Percentiles rank a stretch among this genome's conserved stretches.
These are phyloP conservation scores for Botrytis fabae DNA, from an alignment of 2,329 filamentous ascomycete genomes.

Conservation along the genomic window DNA sequence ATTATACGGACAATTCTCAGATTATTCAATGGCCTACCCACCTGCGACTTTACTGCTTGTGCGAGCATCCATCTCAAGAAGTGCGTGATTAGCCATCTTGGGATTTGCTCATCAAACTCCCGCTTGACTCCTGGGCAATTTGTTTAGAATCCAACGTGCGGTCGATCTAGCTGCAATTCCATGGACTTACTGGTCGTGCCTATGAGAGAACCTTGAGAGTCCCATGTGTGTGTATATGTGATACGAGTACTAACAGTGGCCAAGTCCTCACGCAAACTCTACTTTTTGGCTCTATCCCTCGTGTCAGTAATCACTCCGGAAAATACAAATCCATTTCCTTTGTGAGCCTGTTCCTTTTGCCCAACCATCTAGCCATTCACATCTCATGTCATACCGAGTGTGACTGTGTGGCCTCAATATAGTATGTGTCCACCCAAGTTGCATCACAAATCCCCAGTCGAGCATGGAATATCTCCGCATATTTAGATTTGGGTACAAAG, in stretches of 20 bases:
- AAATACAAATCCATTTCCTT: background rate
- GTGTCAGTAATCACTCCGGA: background rate
- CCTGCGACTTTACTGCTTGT: background rate
- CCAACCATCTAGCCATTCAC: slow-evolving; percentile 3
- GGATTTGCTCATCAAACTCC: background rate
- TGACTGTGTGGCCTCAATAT: slow-evolving; percentile 8
- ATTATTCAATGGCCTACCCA: background rate
- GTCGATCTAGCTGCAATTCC: background rate
- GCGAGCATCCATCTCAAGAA: background rate
- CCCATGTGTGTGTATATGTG: background rate
- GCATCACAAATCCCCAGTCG: slow-evolving; percentile 10
- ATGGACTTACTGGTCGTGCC: background rate
- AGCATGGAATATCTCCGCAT: background rate
- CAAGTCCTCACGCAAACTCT: background rate
- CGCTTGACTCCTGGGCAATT: background rate
- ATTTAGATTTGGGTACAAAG: background rate
- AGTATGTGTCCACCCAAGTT: background rate
- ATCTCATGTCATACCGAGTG: background rate
- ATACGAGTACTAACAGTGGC: background rate
- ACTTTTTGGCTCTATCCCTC: background rate
- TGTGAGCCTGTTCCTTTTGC: background rate
- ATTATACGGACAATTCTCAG: background rate
- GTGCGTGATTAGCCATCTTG: background rate
- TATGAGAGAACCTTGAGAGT: background rate
- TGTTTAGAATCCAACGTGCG: background rate